phyloP scores from a whole-genome alignment of 768 basidiomycete genomes.

The Russula ochroleuca region DNA sequence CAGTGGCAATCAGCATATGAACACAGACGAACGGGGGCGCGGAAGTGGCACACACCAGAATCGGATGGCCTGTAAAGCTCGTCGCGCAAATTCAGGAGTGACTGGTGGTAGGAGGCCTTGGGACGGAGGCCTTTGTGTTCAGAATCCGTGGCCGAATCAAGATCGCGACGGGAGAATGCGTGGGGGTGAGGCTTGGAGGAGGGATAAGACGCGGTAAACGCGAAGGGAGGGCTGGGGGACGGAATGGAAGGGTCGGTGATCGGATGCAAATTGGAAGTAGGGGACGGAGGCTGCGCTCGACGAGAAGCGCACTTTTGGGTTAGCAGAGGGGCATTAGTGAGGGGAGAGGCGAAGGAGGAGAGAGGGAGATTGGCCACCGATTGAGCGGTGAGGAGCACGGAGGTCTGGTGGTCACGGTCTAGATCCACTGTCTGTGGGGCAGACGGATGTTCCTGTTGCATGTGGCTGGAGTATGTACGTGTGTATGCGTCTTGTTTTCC shows the following conservation, averaged over 20 bases:
- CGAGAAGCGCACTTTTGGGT: slow-evolving; percentile 31
- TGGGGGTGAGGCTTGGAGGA: not conserved
- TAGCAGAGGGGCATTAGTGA: slow-evolving; percentile 35
- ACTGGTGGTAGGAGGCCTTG: slow-evolving; percentile 23
- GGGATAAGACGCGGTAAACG: slow-evolving; percentile 16
- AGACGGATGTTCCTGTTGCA: slow-evolving; percentile 5
- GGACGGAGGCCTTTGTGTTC: slow-evolving; percentile 16
- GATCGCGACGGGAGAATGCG: slow-evolving; percentile 10
- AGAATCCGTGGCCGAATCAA: slow-evolving; percentile 13
- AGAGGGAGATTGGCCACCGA: slow-evolving; percentile 10
- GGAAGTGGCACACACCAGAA: slow-evolving; percentile 16
- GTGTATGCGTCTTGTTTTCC: not conserved
- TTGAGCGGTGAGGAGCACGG: slow-evolving; percentile 13
- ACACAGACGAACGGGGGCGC: not conserved
- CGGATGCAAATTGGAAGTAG: slow-evolving; percentile 47
- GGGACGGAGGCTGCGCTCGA: slow-evolving; percentile 39
- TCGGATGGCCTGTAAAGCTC: slow-evolving; percentile 19
- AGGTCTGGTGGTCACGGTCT: slow-evolving; percentile 13
- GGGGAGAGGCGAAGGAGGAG: slow-evolving; percentile 29
- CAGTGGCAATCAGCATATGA: not conserved
- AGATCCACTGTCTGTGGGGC: slow-evolving; percentile 18
- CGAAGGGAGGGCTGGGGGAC: slow-evolving; percentile 23
- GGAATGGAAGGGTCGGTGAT: slow-evolving; percentile 30
- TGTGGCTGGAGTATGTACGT: not conserved
- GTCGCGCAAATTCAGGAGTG: slow-evolving; percentile 25